Base-by-base conservation (phyloP, 108 stramenopile genomes). In the Skeletonema grethae region DNA sequence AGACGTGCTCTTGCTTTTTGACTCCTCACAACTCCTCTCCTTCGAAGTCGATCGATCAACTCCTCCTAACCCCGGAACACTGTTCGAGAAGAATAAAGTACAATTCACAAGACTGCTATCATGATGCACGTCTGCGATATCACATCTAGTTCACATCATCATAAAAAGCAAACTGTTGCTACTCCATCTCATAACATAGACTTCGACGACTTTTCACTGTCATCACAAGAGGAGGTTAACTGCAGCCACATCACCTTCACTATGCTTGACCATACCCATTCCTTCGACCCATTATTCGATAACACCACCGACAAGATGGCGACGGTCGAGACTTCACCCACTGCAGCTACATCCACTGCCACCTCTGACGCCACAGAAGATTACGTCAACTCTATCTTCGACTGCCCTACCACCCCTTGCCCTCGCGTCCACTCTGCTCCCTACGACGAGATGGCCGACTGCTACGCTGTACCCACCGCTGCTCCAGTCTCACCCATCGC, bases 121-220 rank as follows among this genome's bases (percentile, higher is more conserved):
- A 53, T 22, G n/a, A 53, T 53, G 50, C 22, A 22, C 50, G 50
- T 53, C 9, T 22, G 22, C 20, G 7, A 53, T 24, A 53, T 7
- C 50, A 48, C 11, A 5, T 53, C 22, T 0, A 20, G 22, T n/a
- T 53, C 50, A 53, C 50, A 53, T 28, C 50, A 53, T 28, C 25
- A 28, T 53, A 53, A 53, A 53, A 53, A 53, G 50, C 50, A 53
- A 53, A 24, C 15, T 3, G 22, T 53, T 53, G 50, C 50, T 53
- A 2, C 50, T 24, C 50, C 50, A 22, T 28, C 25, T 28, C 15
- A 43, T 43, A 53, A 22, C 50, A 50, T 16, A 3, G 18, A 48
- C 46, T 5, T 53, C 22, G 16, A 18, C 46, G 46, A 48, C 46
- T 18, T n/a, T 6, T 53, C n/a, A 22, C 20, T 53, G 50, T 53